phyloP scores from a whole-genome alignment of 441 rosid genomes.

The Monsonia emarginata region DNA sequence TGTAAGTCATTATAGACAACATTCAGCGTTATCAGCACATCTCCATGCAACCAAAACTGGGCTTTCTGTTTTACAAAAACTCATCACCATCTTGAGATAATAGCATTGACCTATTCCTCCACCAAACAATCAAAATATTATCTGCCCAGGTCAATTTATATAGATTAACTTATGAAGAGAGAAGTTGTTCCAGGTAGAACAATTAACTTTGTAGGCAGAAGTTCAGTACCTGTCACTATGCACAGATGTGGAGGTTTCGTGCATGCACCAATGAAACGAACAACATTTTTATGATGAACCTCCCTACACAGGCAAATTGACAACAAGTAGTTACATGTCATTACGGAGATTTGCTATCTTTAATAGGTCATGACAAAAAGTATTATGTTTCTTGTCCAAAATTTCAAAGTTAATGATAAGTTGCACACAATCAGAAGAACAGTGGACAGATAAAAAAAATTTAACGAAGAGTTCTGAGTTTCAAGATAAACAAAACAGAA shows the following conservation, averaged over 20 bases:
- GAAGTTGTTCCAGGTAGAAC: not conserved
- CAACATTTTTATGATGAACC: slow-evolving; percentile 55
- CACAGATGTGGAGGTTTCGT: slow-evolving; percentile 50
- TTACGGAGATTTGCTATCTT: too few relatives aligned
- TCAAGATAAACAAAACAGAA: not conserved
- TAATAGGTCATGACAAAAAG: not conserved
- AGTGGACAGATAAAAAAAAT: not conserved
- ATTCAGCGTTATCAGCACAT: not conserved
- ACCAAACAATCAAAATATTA: too few relatives aligned
- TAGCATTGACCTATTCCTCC: not conserved
- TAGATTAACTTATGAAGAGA: not conserved
- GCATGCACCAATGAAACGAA: slow-evolving; percentile 65
- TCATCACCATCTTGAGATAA: not conserved
- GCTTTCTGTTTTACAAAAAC: not conserved
- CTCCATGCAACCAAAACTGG: not conserved
- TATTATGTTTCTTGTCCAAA: not conserved
- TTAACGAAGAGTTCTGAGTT: not conserved
- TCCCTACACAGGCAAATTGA: slow-evolving; percentile 33
- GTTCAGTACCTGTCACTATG: slow-evolving; percentile 54
- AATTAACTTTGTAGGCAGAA: not conserved
- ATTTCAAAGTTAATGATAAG: not conserved
- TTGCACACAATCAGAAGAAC: not conserved
- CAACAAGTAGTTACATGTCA: not conserved
- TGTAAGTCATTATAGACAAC: too few relatives aligned
- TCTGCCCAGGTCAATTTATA: slow-evolving; percentile 6